Conservation (phyloP, 495 filamentous ascomycete species). For the Hyphodiscus hymeniophilus region DNA sequence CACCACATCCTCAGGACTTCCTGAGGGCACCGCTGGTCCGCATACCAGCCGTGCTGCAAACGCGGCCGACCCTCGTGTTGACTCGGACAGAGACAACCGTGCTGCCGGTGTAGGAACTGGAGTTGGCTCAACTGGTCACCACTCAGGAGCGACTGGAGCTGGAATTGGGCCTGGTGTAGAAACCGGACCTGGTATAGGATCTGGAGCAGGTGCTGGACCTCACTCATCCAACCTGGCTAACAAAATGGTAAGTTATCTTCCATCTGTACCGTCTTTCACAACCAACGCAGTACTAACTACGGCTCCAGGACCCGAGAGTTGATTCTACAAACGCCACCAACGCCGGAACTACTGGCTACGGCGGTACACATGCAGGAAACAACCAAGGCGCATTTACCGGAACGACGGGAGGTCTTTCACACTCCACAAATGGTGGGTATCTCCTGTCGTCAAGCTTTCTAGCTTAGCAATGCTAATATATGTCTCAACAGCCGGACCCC, state of each 20-base stretch:
- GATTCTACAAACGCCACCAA: background rate
- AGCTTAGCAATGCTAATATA: too few relatives aligned
- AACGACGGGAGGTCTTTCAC: conserved; percentile 21
- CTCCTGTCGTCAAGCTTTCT: conserved; percentile 1
- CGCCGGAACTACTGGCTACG: background rate
- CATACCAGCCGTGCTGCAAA: conserved; percentile 5
- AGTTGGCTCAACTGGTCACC: conserved; percentile 18
- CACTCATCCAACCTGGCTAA: background rate
- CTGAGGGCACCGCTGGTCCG: conserved; percentile 13
- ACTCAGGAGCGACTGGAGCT: background rate
- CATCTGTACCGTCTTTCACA: too few relatives aligned
- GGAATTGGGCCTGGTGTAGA: too few relatives aligned
- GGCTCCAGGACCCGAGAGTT: background rate
- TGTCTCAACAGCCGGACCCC: background rate
- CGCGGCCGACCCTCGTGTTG: conserved; percentile 16
- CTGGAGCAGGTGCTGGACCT: conserved; percentile 15
- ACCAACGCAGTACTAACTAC: background rate
- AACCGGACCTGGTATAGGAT: background rate
- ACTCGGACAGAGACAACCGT: conserved; percentile 27
- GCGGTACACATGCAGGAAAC: background rate
- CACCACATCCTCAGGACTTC: conserved; percentile 3
- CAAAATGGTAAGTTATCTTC: too few relatives aligned
- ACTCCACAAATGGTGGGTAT: conserved; percentile 17
- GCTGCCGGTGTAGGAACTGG: conserved; percentile 23
- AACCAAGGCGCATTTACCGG: conserved; percentile 6